Evolutionary conservation across 2,329 filamentous ascomycete genomes (phyloP), one percentile per base, ranked within the genome.

Genomic region (Talaromyces sp.): DNA sequence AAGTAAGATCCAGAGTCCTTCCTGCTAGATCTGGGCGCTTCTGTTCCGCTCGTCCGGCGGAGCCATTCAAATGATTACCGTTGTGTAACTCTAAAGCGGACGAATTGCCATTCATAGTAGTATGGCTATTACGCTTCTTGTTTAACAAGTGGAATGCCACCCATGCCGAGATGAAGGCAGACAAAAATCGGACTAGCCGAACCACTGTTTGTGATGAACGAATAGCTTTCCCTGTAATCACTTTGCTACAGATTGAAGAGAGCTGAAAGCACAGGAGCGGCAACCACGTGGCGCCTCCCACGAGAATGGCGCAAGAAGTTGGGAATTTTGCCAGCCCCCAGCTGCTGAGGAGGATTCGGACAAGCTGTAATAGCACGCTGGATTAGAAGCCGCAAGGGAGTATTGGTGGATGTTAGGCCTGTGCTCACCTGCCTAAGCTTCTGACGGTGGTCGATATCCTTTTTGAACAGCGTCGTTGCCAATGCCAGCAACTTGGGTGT

Each of bases 1-100:
- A 79, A 0, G 91, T 94, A 34, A 96, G 80, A 71, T 96, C 91
- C 63, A 96, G 82, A 1, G 91, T 94, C 67, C 88, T 86, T 52
- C 91, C 91, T 10, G 88, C 89, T 64, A 83, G 72, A 28, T 70
- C 69, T 47, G 72, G 72, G n/a, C 64, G 68, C 18, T 57, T 64
- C 59, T 61, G 67, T 44, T 64, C 63, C 60, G 33, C 58, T 60
- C 28, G 58, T 30, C 33, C 54, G 57, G 47, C 8, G 55, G 34
- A 54, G 52, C 40, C 57, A 34, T 61, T 61, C 51, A 59, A 28
- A 28, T 56, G n/a, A 59, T 47, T 63, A 57, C 27, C 36, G 40
- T 44, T 56, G 56, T 14, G 55, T 53, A 31, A 31, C 30, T 31
- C 50, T n/a, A n/a, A n/a, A 23, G 27, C 27, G 27, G 50, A 53